phyloP scores from a whole-genome alignment of 2,329 filamentous ascomycete species.

The Fusarium subtropicale region DNA sequence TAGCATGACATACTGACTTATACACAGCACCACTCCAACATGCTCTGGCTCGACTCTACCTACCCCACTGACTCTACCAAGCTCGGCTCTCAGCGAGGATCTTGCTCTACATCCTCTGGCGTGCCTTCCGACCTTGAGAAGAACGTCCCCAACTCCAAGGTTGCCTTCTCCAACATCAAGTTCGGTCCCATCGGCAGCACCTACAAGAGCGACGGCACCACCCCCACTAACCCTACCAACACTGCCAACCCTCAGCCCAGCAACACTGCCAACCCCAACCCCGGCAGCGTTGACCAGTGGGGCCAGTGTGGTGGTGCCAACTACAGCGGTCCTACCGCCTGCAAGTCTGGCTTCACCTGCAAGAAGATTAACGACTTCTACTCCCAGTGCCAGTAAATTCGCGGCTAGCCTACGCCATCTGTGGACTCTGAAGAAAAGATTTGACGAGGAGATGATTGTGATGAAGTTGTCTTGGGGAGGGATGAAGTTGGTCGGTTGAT shows the following conservation, averaged over 20 bases:
- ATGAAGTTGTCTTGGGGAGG: slow-evolving; percentile 1
- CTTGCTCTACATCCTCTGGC: slow-evolving; percentile 64
- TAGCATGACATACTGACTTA: slow-evolving; percentile 11
- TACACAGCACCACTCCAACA: slow-evolving; percentile 67
- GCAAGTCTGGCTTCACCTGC: slow-evolving; percentile 53
- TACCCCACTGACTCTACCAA: slow-evolving; percentile 64
- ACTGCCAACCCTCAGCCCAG: slow-evolving; percentile 21
- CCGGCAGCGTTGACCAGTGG: slow-evolving; percentile 45
- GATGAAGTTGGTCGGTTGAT: slow-evolving; percentile 3
- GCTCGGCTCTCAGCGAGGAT: slow-evolving; percentile 65
- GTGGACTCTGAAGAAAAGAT: slow-evolving; percentile 1
- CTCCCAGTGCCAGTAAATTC: slow-evolving; percentile 55
- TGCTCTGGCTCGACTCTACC: slow-evolving; percentile 80
- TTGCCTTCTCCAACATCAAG: slow-evolving; percentile 70
- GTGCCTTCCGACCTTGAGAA: slow-evolving; percentile 57
- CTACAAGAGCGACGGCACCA: slow-evolving; percentile 44
- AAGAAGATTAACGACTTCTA: slow-evolving; percentile 55
- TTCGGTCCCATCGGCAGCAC: slow-evolving; percentile 67
- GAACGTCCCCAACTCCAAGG: slow-evolving; percentile 59
- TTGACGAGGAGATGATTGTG: background rate
- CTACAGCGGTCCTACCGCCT: slow-evolving; percentile 53
- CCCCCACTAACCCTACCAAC: slow-evolving; percentile 35
- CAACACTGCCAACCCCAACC: slow-evolving; percentile 22
- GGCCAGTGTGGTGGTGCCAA: slow-evolving; percentile 55
- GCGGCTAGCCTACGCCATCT: background rate